Evolutionary conservation across 2,329 filamentous ascomycete species (phyloP).

Genomic region (Venturia effusa): DNA sequence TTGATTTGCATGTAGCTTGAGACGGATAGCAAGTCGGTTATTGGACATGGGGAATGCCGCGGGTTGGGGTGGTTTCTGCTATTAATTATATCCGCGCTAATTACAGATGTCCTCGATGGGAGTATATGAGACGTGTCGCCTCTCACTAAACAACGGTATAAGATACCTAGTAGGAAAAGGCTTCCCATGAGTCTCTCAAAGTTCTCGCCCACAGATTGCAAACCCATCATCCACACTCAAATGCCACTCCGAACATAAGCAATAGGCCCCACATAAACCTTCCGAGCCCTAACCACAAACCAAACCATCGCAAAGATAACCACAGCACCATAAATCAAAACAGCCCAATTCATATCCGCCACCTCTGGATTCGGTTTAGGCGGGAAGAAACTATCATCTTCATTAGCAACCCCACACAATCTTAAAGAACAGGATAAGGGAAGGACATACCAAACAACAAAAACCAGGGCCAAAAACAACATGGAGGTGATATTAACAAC

Average conservation of each 20-base stretch:
- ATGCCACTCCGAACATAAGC: slow-evolving; percentile 7
- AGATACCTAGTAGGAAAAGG: no score
- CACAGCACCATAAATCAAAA: slow-evolving; percentile 34
- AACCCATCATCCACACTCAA: no score
- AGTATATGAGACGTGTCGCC: no score
- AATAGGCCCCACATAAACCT: slow-evolving; percentile 28
- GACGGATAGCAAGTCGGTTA: no score
- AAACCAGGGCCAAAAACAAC: slow-evolving; percentile 19
- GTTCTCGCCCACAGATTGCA: no score
- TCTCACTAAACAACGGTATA: no score
- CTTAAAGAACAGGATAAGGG: neutral
- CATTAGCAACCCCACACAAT: slow-evolving; percentile 21
- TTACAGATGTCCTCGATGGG: no score
- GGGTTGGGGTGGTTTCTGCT: no score
- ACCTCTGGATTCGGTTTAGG: slow-evolving; percentile 25
- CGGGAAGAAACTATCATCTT: slow-evolving; percentile 35
- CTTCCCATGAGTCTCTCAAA: no score
- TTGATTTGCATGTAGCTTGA: no score
- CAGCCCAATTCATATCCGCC: slow-evolving; percentile 38
- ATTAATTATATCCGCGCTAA: no score
- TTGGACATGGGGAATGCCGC: no score
- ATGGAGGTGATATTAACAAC: slow-evolving; percentile 27
- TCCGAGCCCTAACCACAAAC: slow-evolving; percentile 30
- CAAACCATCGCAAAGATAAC: slow-evolving; percentile 32
- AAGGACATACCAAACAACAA: neutral